These are phyloP conservation scores for Termitomyces sp. DNA, from an alignment of 768 basidiomycete species.

Conservation along the genomic window DNA sequence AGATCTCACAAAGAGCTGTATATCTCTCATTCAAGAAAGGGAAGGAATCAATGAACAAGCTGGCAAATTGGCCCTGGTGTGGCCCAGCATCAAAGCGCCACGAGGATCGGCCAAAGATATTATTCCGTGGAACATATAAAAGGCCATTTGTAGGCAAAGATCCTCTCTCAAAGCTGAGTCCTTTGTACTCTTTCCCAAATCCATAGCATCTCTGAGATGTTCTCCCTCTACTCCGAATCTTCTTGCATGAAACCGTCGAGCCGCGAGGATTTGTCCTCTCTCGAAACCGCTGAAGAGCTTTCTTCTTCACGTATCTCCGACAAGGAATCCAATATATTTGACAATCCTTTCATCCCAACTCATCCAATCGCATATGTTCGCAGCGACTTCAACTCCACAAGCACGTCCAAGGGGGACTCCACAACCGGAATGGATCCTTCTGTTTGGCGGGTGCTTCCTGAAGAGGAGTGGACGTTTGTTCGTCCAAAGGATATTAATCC, in stretches of 20 bases:
- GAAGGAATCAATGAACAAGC: neutral
- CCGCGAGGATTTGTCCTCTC: neutral
- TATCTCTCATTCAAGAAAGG: neutral
- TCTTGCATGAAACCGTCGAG: neutral
- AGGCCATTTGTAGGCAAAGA: neutral
- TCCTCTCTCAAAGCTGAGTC: too few species aligned
- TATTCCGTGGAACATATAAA: neutral
- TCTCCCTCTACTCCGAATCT: neutral
- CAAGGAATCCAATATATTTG: neutral
- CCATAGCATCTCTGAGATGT: neutral
- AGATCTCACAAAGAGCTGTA: too few species aligned
- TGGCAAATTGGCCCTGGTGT: neutral
- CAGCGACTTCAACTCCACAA: neutral
- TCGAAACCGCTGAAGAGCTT: neutral
- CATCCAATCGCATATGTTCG: neutral
- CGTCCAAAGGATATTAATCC: neutral
- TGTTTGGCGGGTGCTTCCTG: conserved; percentile 5
- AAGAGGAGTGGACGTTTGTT: neutral
- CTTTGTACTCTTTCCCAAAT: neutral
- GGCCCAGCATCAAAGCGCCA: neutral
- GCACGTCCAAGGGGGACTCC: neutral
- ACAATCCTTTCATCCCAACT: conserved; percentile 5
- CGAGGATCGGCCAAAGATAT: neutral
- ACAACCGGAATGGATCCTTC: neutral
- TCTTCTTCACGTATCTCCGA: neutral